These are phyloP conservation scores for Stentor roeselii DNA, from an alignment of 73 alveolate genomes.

Conservation along the genomic window DNA sequence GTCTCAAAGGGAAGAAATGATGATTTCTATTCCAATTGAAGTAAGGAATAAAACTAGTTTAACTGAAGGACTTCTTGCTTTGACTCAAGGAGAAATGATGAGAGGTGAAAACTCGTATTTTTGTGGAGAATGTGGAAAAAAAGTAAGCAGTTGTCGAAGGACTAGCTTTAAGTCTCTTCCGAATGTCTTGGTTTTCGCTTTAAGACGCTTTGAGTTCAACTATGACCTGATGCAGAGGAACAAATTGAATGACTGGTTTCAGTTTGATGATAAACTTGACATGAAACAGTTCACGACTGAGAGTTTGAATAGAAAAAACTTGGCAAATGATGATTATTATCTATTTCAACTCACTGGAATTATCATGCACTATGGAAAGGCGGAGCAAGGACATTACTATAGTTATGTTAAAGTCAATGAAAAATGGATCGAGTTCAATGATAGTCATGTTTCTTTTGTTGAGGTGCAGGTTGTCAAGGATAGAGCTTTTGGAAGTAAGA, in stretches of 20 bases:
- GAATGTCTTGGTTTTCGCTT: constrained; percentile 78
- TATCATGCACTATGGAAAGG: constrained; percentile 94
- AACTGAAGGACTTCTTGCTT: constrained; percentile 80
- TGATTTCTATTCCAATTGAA: not conserved
- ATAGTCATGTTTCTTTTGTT: constrained; percentile 31
- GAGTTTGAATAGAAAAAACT: constrained; percentile 38
- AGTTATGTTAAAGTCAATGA: constrained; percentile 67
- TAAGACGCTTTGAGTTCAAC: constrained; percentile 94
- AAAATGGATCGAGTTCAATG: constrained; percentile 62
- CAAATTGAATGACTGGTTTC: constrained; percentile 91
- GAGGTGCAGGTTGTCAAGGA: not conserved
- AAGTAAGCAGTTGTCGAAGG: constrained; percentile 86
- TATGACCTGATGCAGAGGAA: constrained; percentile 86
- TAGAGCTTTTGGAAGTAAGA: not conserved
- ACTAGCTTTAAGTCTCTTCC: constrained; percentile 89
- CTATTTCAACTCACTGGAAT: constrained; percentile 85
- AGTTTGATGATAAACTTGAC: constrained; percentile 89
- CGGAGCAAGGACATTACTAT: constrained; percentile 98
- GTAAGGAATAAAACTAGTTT: constrained; percentile 75
- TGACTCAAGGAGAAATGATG: constrained; percentile 91
- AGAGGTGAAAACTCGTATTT: constrained; percentile 95
- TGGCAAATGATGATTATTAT: constrained; percentile 64
- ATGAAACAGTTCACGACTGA: constrained; percentile 83
- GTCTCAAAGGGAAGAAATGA: constrained; percentile 78
- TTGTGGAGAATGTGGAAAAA: constrained; percentile 89